A percentile compares a stretch with the other conserved stretches of the same genome.
Conservation (phyloP, 2,329 filamentous ascomycete genomes). For the Ascosphaera apis region DNA sequence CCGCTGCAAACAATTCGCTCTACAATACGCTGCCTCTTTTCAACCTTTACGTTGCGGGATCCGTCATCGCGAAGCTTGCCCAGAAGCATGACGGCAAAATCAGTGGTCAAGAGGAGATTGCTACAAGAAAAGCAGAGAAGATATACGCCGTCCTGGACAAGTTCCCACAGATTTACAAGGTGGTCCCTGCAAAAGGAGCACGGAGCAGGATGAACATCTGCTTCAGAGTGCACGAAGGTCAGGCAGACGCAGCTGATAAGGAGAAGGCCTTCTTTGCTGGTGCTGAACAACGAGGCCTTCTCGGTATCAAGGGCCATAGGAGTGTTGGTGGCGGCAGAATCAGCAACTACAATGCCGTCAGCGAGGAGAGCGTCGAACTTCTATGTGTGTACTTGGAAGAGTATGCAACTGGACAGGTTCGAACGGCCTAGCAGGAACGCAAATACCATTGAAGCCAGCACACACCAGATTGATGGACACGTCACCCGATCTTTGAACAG, state of each 20-base stretch:
- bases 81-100: conserved; percentile 42
- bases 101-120: conserved; percentile 49
- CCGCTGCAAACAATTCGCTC: conserved; percentile 79
- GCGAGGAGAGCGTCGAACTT: conserved; percentile 24
- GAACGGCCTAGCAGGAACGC: no score
- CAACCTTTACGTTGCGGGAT: conserved; percentile 75
- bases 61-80: conserved; percentile 60
- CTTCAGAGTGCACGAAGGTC: conserved; percentile 48
- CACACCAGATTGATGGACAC: no score
- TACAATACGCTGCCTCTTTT: conserved; percentile 96
- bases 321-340: conserved; percentile 68
- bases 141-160: conserved; percentile 62
- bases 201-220: conserved; percentile 91
- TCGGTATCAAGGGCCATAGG: conserved; percentile 72
- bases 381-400: conserved; percentile 25
- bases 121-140: conserved; percentile 48
- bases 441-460: no score
- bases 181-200: conserved; percentile 52
- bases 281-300: conserved; percentile 42
- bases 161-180: conserved; percentile 46
- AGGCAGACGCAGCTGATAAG: conserved; percentile 40
- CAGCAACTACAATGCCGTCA: conserved; percentile 74
- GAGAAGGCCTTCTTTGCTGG: conserved; percentile 65
- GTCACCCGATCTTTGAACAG: no score
- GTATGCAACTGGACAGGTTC: conserved; percentile 19